These are phyloP conservation scores for Didymella glomerata DNA, from an alignment of 2,329 filamentous ascomycete species.

Conservation along the genomic window DNA sequence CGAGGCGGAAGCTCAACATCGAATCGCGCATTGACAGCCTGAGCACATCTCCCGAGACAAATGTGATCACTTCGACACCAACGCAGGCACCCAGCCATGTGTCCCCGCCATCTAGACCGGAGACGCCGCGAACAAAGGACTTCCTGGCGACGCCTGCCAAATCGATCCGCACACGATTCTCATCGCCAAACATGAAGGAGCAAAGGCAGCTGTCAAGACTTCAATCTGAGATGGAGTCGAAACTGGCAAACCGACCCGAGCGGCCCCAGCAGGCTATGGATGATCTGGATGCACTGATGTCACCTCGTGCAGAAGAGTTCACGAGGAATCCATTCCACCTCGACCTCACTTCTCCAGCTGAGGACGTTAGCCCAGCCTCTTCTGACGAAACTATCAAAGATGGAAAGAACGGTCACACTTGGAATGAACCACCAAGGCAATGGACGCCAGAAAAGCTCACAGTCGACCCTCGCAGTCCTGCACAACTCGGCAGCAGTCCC, in stretches of 20 bases:
- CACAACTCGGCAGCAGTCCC: constrained; percentile 75
- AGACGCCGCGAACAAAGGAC: constrained; percentile 25
- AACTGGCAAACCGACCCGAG: constrained; percentile 41
- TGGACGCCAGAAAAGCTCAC: constrained; percentile 66
- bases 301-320: constrained; percentile 76
- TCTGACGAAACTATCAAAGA: constrained; percentile 47
- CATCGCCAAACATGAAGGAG: constrained; percentile 51
- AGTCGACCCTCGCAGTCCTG: constrained; percentile 76
- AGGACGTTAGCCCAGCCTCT: constrained; percentile 43
- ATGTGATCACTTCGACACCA: constrained; percentile 22
- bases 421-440: constrained; percentile 38
- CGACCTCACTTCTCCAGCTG: constrained; percentile 36
- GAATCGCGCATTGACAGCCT: constrained; percentile 38
- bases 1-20: constrained; percentile 21
- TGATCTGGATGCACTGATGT: constrained; percentile 67
- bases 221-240: constrained; percentile 52
- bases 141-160: constrained; percentile 45
- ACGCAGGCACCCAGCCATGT: constrained; percentile 18
- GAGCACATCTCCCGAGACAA: constrained; percentile 30
- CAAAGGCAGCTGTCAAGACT: constrained; percentile 51
- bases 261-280: constrained; percentile 42
- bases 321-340: constrained; percentile 61
- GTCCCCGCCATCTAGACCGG: constrained; percentile 26
- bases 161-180: constrained; percentile 49
- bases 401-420: constrained; percentile 38